Evolutionary conservation across 1,139 yeast genomes (phyloP), one percentile per base, ranked within the genome.

Genomic region (Diutina rugosa): DNA sequence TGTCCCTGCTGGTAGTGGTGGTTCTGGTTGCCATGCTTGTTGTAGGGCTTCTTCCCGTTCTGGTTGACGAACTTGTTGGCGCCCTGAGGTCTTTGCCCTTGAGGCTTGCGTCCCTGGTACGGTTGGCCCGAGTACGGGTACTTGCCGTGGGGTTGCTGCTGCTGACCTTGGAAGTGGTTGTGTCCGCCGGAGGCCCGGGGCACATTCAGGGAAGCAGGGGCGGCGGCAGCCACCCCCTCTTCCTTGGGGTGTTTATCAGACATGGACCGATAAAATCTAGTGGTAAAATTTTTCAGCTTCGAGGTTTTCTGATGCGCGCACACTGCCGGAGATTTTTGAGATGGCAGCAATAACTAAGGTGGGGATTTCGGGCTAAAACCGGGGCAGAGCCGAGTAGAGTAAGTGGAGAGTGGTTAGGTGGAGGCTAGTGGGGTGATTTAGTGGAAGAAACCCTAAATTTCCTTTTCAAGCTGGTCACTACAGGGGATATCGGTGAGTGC

Each of bases 1-100:
- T 52, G 54, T 28, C 56, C 48, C 44, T 56, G 58, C 45, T 51
- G 55, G 28, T 26, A 51, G 47, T 54, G 49, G 44, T 55, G 55
- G 41, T 46, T 46, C 10, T 41, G 48, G 38, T 16, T 29, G 14
- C 52, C 55, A 26, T 55, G 55, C 30, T 46, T 21, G 21, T 56
- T 46, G 56, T 54, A 45, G 29, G 49, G 44, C 26, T 56, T 56
- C 46, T 56, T 54, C 47, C 55, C 47, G 29, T 56, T 54, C 30
- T 54, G 47, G 32, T 53, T 55, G 54, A n/a, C 44, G 18, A 32
- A 49, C 35, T 49, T 49, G 29, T 30, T 30, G 41, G 41, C 53
- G 18, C 21, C 38, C 16, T 18, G 18, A 6, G 29, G 35, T 10
- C 51, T 6, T n/a, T 49, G 53, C n/a, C 53, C 53, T 18, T 49